Percentiles rank a stretch among this genome's conserved stretches.
Evolutionary conservation across 139 green algal species (phyloP).

Genomic region (Prasinococcaceae sp.): DNA sequence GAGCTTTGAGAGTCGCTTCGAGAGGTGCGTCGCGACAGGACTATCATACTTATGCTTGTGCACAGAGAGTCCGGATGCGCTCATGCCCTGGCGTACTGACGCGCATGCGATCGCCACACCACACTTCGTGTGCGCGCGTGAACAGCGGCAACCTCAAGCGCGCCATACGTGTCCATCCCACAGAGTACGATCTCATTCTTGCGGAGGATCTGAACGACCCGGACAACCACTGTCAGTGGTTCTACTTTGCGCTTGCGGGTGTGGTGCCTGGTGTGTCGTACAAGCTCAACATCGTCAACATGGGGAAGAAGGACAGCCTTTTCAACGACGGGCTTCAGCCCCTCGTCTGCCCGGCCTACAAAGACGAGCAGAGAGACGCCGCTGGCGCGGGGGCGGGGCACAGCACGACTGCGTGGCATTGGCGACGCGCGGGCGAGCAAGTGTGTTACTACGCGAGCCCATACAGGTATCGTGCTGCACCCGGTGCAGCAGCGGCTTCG

Average conservation of each 20-base stretch:
- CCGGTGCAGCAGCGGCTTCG: no score
- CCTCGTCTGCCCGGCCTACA: constrained; percentile 24
- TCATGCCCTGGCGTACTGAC: no score
- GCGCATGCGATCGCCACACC: no score
- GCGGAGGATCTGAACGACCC: constrained; percentile 34
- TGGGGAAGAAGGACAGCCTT: constrained; percentile 44
- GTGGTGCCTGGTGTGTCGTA: constrained; percentile 30
- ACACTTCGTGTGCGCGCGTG: no score
- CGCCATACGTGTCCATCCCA: constrained; percentile 34
- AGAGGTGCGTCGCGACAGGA: no score
- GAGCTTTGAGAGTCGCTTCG: no score
- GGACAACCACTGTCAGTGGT: constrained; percentile 47
- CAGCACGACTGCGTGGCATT: no score
- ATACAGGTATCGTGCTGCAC: no score
- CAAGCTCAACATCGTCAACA: constrained; percentile 57
- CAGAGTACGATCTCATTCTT: constrained; percentile 57
- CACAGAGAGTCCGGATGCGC: no score
- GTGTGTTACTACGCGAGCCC: constrained; percentile 33
- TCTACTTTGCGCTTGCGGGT: constrained; percentile 44
- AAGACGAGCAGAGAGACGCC: not conserved
- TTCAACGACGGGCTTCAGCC: constrained; percentile 48
- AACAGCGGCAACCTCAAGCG: constrained; percentile 53
- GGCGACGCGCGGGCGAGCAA: constrained; percentile 16
- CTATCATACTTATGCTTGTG: no score
- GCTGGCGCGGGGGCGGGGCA: no score